A percentile compares a stretch with the other conserved stretches of the same genome.
phyloP scores from a whole-genome alignment of 805 yeast genomes.

The Zygoascus tannicola region DNA sequence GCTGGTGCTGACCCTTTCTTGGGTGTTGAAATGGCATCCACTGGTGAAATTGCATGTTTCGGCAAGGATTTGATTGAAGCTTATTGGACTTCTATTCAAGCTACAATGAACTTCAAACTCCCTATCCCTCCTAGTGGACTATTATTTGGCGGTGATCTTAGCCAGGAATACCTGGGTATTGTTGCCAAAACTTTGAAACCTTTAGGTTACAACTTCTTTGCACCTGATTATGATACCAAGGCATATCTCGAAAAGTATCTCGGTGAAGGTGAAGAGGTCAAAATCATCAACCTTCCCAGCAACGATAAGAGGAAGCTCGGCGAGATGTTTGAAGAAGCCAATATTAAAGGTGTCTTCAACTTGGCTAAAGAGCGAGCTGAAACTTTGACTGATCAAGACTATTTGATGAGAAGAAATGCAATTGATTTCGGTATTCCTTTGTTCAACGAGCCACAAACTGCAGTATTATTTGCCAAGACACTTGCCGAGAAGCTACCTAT shows the following conservation, averaged over 20 bases:
- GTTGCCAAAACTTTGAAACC: conserved; percentile 63
- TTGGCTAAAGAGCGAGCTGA: conserved; percentile 88
- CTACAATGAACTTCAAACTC: conserved; percentile 93
- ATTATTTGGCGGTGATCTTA: conserved; percentile 88
- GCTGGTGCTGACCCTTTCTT: conserved; percentile 99
- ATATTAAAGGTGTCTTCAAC: conserved; percentile 83
- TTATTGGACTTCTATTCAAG: conserved; percentile 95
- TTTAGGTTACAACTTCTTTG: conserved; percentile 73
- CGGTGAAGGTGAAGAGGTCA: conserved; percentile 33
- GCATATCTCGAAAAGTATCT: conserved; percentile 51
- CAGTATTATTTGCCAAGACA: conserved; percentile 76
- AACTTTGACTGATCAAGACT: conserved; percentile 74
- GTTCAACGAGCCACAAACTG: conserved; percentile 94
- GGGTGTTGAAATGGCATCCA: conserved; percentile 98
- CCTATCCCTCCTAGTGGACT: conserved; percentile 88
- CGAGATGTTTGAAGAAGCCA: conserved; percentile 82
- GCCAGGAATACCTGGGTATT: conserved; percentile 56
- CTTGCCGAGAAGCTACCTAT: conserved; percentile 60
- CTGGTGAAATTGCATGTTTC: conserved; percentile 98
- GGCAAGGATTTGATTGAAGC: conserved; percentile 82
- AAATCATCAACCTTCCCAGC: conserved; percentile 81
- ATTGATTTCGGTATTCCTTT: conserved; percentile 95
- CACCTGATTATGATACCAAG: conserved; percentile 65
- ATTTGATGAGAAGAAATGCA: conserved; percentile 98
- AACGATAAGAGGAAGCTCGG: conserved; percentile 88